Base-by-base conservation (phyloP, 768 basidiomycete species). In the Mycena filopes region DNA sequence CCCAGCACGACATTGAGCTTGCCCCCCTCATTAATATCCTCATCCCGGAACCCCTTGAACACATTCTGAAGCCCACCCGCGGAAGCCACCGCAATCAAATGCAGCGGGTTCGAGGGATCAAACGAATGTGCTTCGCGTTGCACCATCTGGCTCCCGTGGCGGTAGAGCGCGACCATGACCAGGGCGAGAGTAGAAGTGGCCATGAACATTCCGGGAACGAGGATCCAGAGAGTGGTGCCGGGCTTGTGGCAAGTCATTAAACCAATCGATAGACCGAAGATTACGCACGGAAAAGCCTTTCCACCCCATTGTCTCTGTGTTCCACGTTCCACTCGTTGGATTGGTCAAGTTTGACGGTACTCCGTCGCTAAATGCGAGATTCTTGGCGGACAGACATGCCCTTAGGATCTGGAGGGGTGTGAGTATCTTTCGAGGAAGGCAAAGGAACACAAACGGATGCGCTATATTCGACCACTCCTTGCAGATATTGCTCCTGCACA, bases 271-370 rank as follows among this genome's bases (percentile, higher is more conserved):
- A n/a, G n/a, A n/a, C n/a, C n/a, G n/a, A n/a, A n/a, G n/a, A n/a
- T n/a, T n/a, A n/a, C n/a, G n/a, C n/a, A n/a, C 11, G 4, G 61
- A 49, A 25, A 51, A 28, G 5, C 13, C 21, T 20, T 26, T 51
- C 62, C 62, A 63, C 23, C 62, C 62, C 16, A 56, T 18, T 6
- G 55, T 63, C 21, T 63, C 47, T 16, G 62, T 63, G 18, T 20
- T 16, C 23, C 18, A 63, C 4, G 26, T 51, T 3, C 55, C 62
- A 11, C 8, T 18, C 4, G 48, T 63, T 15, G 47, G 46, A 12
- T 16, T 4, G 4, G 46, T 57, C 20, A 56, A 43, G 20, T 57
- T 63, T 9, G 6, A 1, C 13, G 62, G 62, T 1, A 51, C 47
- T 12, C 47, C 55, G 20, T 21, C 62, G 2, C 2, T 11, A 18